Evolutionary conservation across 495 filamentous ascomycete species (phyloP), one percentile per base, ranked within the genome.

Genomic region (Aspergillus sparsus): DNA sequence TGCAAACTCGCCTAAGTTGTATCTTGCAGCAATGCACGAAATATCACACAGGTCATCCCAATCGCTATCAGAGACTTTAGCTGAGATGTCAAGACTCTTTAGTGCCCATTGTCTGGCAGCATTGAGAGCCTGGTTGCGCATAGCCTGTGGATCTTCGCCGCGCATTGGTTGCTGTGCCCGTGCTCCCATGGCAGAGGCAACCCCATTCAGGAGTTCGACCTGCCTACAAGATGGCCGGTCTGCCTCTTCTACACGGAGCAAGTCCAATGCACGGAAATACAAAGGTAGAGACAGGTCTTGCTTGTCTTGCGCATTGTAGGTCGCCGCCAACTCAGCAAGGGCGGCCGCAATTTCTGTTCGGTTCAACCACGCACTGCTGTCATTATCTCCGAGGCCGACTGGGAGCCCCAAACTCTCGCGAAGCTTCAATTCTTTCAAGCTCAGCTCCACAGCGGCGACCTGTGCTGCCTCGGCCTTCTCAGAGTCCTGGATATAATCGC

Each of bases 281-380:
- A 98, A 77, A n/a, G 93, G 93, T 32, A 90, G 81, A 13, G 94
- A 89, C 7, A 97, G 85, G 58, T 90, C 89, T 62, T 88, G 82
- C 59, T 87, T 82, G 52, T 86, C 77, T 64, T 84, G 85, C 46
- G 76, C 74, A 59, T 85, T 82, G 73, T 96, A 97, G 62, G 84
- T 83, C 32, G 83, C 76, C 16, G 82, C 93, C 27, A 98, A 80
- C 5, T 88, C 89, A 0, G 62, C 85, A 35, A 96, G 70, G 9
- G 89, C 78, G 0, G 82, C 87, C 7, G 90, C 91, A 44, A 88
- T 83, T 71, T 93, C 84, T 52, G 84, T 83, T 9, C 86, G 75
- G 18, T 74, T 85, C 80, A 96, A 78, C 90, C 90, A 95, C 6
- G 83, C 75, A n/a, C 87, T 87, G 58, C 88, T 86, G 7, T 47